Evolutionary conservation across 345 rosid genomes (phyloP).

Genomic region (Ceriops zippeliana): DNA sequence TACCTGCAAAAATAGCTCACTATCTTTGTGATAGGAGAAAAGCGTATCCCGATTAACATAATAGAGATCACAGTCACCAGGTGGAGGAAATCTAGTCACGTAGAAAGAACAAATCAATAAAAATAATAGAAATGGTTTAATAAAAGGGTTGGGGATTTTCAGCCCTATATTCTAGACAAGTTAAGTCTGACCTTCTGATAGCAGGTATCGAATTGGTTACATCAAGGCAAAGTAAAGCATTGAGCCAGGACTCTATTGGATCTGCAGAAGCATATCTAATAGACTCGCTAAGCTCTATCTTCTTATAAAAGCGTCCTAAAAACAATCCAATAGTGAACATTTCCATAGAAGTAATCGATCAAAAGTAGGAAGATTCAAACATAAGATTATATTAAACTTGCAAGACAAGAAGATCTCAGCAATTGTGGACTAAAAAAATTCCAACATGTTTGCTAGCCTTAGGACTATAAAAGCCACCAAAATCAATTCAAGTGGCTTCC

Average conservation of each 20-base stretch:
- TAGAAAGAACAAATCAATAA: constrained; percentile 6
- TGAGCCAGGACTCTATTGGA: constrained; percentile 97
- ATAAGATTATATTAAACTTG: no score
- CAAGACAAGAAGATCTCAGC: background rate
- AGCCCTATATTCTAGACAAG: constrained; percentile 4
- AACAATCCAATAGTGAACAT: constrained; percentile 15
- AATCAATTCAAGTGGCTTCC: background rate
- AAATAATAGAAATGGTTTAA: background rate
- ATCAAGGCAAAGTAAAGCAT: constrained; percentile 85
- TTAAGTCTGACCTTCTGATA: constrained; percentile 50
- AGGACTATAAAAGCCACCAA: background rate
- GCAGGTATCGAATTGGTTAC: constrained; percentile 66
- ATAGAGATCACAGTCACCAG: constrained; percentile 80
- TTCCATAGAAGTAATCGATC: background rate
- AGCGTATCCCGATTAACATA: constrained; percentile 91
- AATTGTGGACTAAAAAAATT: background rate
- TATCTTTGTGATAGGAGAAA: constrained; percentile 89
- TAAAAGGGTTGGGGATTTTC: constrained; percentile 1
- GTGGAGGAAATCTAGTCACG: constrained; percentile 64
- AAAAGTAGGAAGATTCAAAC: background rate
- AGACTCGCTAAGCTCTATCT: constrained; percentile 86
- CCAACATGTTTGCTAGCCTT: background rate
- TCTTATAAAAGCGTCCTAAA: constrained; percentile 81
- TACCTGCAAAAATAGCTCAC: constrained; percentile 66
- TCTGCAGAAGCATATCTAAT: constrained; percentile 91